These are phyloP conservation scores for Linnemannia schmuckeri DNA, from an alignment of 192 early-diverging fungal species.

Conservation along the genomic window DNA sequence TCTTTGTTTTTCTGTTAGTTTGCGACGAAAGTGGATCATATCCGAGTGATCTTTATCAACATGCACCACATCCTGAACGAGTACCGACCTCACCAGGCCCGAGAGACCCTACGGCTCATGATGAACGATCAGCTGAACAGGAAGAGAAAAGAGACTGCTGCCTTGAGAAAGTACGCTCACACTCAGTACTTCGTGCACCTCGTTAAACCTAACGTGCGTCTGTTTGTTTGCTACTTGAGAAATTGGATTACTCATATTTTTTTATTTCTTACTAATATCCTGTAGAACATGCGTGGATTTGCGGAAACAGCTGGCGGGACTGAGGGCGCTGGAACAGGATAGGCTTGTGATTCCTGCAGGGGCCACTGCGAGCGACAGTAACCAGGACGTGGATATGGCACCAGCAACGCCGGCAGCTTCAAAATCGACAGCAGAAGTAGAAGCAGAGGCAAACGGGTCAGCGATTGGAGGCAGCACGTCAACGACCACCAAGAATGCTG, in stretches of 20 bases:
- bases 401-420: conserved; percentile 1
- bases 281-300: conserved; percentile 38
- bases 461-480: not conserved
- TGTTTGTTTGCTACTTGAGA: not conserved
- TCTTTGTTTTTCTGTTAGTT: conserved; percentile 50
- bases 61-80: conserved; percentile 90
- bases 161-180: conserved; percentile 56
- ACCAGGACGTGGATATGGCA: conserved; percentile 21
- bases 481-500: conserved; percentile 1
- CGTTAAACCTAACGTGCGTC: not conserved
- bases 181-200: not conserved
- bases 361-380: not conserved
- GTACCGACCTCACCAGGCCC: conserved; percentile 81
- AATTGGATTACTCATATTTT: not conserved
- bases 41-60: conserved; percentile 80
- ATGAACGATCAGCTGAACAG: conserved; percentile 75
- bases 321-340: conserved; percentile 32
- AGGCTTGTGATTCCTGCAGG: not conserved
- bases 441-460: not conserved
- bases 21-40: conserved; percentile 70
- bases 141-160: conserved; percentile 59
- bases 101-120: conserved; percentile 76
- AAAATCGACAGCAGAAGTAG: not conserved
- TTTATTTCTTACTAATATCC: not conserved
- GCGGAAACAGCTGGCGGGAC: conserved; percentile 22